Evolutionary conservation across 2,329 filamentous ascomycete genomes (phyloP).

Genomic region (Fusarium euwallaceae): DNA sequence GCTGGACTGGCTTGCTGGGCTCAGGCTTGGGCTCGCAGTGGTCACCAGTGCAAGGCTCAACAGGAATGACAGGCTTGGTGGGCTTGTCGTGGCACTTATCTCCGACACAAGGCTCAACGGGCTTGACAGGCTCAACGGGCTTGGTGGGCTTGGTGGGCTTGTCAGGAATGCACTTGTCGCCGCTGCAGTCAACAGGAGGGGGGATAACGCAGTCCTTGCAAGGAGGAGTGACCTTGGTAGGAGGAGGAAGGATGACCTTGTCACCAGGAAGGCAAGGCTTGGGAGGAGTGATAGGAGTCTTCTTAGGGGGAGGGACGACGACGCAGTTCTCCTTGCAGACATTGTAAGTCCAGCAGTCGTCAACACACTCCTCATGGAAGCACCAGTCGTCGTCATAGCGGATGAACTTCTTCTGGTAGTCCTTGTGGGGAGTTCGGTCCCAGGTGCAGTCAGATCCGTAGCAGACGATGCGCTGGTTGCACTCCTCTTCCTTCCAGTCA

Average conservation of each 20-base stretch:
- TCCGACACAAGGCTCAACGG: background rate
- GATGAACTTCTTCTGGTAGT: slow-evolving; percentile 50
- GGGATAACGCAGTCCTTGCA: slow-evolving; percentile 12
- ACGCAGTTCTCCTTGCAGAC: slow-evolving; percentile 46
- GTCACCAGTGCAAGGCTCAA: background rate
- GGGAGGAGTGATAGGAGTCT: slow-evolving; percentile 9
- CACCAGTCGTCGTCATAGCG: slow-evolving; percentile 49
- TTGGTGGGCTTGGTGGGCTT: background rate
- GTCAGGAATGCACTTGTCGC: background rate
- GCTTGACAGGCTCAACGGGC: background rate
- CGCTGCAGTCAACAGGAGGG: background rate
- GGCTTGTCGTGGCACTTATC: background rate
- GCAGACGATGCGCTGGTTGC: slow-evolving; percentile 54
- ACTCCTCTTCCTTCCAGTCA: slow-evolving; percentile 47
- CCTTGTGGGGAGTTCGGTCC: slow-evolving; percentile 45
- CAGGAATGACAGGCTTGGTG: background rate
- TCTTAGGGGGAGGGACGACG: slow-evolving; percentile 27
- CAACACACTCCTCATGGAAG: slow-evolving; percentile 48
- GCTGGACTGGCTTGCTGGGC: slow-evolving; percentile 6
- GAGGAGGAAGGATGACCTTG: slow-evolving; percentile 22
- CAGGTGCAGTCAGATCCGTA: slow-evolving; percentile 47
- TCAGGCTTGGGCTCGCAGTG: background rate
- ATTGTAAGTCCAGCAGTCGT: slow-evolving; percentile 48
- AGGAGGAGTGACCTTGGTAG: background rate
- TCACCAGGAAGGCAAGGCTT: slow-evolving; percentile 9